Evolutionary conservation across 1,139 yeast genomes (phyloP), one percentile per base, ranked within the genome.

Genomic region (Hyphopichia pseudoburtonii): DNA sequence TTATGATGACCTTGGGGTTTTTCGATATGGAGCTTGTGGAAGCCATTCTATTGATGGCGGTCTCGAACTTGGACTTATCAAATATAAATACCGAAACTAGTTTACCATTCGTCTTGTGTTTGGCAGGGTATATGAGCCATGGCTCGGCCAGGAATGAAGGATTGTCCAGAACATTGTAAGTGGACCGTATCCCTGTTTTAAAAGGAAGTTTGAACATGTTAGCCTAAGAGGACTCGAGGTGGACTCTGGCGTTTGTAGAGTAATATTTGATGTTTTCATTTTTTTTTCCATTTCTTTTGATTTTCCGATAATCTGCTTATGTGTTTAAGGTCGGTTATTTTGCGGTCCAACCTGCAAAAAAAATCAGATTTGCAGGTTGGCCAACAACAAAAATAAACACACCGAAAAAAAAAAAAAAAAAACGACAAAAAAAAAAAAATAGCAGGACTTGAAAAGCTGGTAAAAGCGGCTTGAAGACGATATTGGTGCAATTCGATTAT

Each of bases 51-150:
- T 66, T 49, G 15, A 88, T 60, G 39, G 67, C 68, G 10, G 74
- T 60, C 50, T 86, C 92, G 48, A 86, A 78, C 43, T 80, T 80
- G 52, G 83, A 78, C 64, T 90, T 92, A 57, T 87, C 96, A 54
- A 90, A 87, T 25, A 86, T 82, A 62, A 92, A 89, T 15, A 92
- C 94, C 6, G 96, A 85, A 1, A 82, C 95, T 39, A 66, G 54
- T 37, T 73, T 67, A 28, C 80, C 81, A 3, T 72, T 64, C 12
- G 77, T 64, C 46, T 80, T 80, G 36, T 78, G 81, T 50, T 84
- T 86, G 21, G 95, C 97, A 2, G 92, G 88, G 49, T 80, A 87
- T 0, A 92, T 78, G 9, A 80, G 61, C 97, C 97, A 92, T 14
- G 95, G 88, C 23, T 88, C 95, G 5, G 85, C 74, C 2, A 72